Percentiles rank a stretch among this genome's conserved stretches.
phyloP scores from a whole-genome alignment of 345 rosid genomes.

The Hibiscus mutabilis region DNA sequence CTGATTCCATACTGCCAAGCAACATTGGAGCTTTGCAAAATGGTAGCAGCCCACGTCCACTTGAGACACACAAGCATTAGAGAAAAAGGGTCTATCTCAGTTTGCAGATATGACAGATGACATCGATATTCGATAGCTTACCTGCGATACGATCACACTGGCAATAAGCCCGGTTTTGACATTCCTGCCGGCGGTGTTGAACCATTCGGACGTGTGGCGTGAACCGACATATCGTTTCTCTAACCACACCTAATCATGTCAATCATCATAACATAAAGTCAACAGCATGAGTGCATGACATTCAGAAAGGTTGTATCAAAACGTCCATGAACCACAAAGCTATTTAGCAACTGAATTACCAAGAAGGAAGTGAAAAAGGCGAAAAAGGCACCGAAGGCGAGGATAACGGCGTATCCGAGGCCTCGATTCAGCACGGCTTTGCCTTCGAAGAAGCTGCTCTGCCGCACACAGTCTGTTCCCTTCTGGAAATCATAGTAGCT shows the following conservation, averaged over 20 bases:
- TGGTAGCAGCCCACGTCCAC: conserved; percentile 99
- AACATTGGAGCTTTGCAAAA: conserved; percentile 92
- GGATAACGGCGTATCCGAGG: conserved; percentile 49
- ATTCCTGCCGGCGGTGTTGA: conserved; percentile 95
- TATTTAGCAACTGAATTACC: conserved; percentile 25
- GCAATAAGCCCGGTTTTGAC: conserved; percentile 96
- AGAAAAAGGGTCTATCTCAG: background rate
- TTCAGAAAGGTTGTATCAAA: too few relatives aligned
- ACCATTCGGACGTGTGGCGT: conserved; percentile 88
- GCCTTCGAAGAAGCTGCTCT: conserved; percentile 62
- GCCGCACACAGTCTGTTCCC: conserved; percentile 49
- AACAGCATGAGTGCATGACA: background rate
- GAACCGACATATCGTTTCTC: conserved; percentile 87
- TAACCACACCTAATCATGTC: conserved; percentile 58
- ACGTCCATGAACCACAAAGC: background rate
- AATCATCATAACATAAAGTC: background rate
- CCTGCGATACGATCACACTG: conserved; percentile 91
- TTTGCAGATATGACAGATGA: background rate
- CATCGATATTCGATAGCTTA: background rate
- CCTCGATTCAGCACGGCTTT: conserved; percentile 67
- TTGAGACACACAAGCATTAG: conserved; percentile 10
- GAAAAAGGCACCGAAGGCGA: too few relatives aligned
- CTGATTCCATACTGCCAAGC: conserved; percentile 94
- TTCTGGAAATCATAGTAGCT: conserved; percentile 44
- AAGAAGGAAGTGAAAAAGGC: conserved; percentile 37